Evolutionary conservation across 352 stramenopile genomes (phyloP), one percentile per base, ranked within the genome.

Genomic region (Achlya hypogyna): DNA sequence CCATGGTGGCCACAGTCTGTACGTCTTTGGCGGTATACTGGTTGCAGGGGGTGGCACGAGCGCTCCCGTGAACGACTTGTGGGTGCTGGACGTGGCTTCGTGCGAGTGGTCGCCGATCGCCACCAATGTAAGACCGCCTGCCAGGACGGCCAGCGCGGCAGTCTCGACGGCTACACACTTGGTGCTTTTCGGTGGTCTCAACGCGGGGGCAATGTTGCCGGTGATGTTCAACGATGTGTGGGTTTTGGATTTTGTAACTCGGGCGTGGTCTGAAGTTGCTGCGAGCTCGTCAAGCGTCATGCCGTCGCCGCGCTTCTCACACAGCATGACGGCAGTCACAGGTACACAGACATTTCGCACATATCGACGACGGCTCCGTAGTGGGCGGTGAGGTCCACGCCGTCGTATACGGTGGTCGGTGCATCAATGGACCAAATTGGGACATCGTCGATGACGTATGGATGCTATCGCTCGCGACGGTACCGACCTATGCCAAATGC

Each of bases 21-120:
- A 52, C 54, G 31, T 64, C 22, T 64, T 51, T 47, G 54, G 54
- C 20, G 54, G 54, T 22, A 64, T 45, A 38, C 9, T 47, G 29
- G 52, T 23, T 23, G 28, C 51, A 31, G 25, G 51, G 18, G 12
- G 3, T 35, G 20, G 51, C 5, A 35, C 4, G 10, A 31, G 22
- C n/a, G 23, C 22, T 31, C 54, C 18, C 38, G 35, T 23, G 20
- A 35, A 47, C 34, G 54, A 64, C 35, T 2, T 64, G n/a, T 64
- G 54, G 54, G 20, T 32, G n/a, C 35, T 64, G 8, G 35, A 51
- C 34, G 47, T 38, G 5, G n/a, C 18, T 3, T n/a, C 38, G 38
- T 45, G 38, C 38, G 38, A 45, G 6, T 45, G 38, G 38, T 10
- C 16, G 5, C 9, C 40, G 8, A 27, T 60, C 18, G 16, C 31